These are phyloP conservation scores for Erythrophleum ivorense DNA, from an alignment of 331 rosid species.

Conservation along the genomic window DNA sequence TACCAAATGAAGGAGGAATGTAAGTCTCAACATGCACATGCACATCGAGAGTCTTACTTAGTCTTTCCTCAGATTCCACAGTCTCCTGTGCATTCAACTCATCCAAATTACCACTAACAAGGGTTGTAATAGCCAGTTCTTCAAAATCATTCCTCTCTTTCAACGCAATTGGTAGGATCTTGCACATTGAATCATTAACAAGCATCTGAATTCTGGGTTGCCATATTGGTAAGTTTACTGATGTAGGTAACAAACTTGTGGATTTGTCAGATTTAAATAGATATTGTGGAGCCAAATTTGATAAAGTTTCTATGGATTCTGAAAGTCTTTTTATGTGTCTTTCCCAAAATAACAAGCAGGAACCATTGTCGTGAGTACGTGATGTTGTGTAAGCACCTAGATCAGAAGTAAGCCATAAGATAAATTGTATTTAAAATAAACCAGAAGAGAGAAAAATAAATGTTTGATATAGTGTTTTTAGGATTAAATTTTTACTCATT, in stretches of 20 bases:
- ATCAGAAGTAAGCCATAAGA: constrained; percentile 5
- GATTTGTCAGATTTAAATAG: constrained; percentile 50
- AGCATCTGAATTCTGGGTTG: constrained; percentile 56
- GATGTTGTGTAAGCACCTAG: constrained; percentile 93
- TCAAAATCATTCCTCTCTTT: constrained; percentile 52
- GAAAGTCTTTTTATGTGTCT: constrained; percentile 76
- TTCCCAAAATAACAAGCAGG: constrained; percentile 79
- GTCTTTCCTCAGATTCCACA: constrained; percentile 43
- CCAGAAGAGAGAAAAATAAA: background rate
- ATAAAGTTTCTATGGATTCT: constrained; percentile 61
- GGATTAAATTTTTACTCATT: background rate
- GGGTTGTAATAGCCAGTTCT: constrained; percentile 72
- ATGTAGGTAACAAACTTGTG: constrained; percentile 31
- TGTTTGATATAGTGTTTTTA: background rate
- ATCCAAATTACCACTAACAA: constrained; percentile 66
- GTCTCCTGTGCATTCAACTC: constrained; percentile 47
- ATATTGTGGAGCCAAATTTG: constrained; percentile 57
- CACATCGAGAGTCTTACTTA: constrained; percentile 51
- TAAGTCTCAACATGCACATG: constrained; percentile 58
- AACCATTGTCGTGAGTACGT: constrained; percentile 75
- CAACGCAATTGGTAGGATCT: constrained; percentile 62
- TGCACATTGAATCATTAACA: constrained; percentile 57
- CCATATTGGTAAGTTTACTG: constrained; percentile 42
- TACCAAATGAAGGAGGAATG: constrained; percentile 65
- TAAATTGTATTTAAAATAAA: constrained; percentile 23